A percentile compares a stretch with the other conserved stretches of the same genome.
phyloP scores from a whole-genome alignment of 345 rosid species.

The Pistacia atlantica region DNA sequence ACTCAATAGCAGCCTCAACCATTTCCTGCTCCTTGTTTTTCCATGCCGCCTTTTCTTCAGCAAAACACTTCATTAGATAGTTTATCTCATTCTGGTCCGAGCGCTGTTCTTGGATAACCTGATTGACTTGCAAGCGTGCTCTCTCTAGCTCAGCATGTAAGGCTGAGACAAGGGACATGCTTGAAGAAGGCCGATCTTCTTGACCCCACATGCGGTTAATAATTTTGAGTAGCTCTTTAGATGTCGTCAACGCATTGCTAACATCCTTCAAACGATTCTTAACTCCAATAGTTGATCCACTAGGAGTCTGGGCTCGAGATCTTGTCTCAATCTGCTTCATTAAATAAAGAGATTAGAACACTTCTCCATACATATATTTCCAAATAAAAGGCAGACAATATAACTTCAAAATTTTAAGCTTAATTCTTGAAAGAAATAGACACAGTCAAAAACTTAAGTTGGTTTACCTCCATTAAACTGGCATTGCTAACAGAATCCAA shows the following conservation, averaged over 20 bases:
- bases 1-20: constrained; percentile 92
- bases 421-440: neutral
- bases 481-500: constrained; percentile 76
- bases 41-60: constrained; percentile 95
- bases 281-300: constrained; percentile 63
- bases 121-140: constrained; percentile 91
- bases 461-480: constrained; percentile 88
- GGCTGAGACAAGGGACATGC: constrained; percentile 93
- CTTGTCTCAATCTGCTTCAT: constrained; percentile 76
- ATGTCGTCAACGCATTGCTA: constrained; percentile 91
- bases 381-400: neutral
- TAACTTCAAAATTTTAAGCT: neutral
- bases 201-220: constrained; percentile 92
- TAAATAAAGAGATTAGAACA: constrained; percentile 8
- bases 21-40: constrained; percentile 82
- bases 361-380: neutral
- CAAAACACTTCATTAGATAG: constrained; percentile 87
- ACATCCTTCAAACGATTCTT: constrained; percentile 83
- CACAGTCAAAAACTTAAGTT: neutral
- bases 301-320: constrained; percentile 82
- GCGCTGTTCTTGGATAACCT: constrained; percentile 77
- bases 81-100: constrained; percentile 70
- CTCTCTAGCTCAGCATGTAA: constrained; percentile 96
- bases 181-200: constrained; percentile 86
- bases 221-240: constrained; percentile 89